phyloP scores from a whole-genome alignment of 1,284 basidiomycete species.

The Abortiporus biennis region DNA sequence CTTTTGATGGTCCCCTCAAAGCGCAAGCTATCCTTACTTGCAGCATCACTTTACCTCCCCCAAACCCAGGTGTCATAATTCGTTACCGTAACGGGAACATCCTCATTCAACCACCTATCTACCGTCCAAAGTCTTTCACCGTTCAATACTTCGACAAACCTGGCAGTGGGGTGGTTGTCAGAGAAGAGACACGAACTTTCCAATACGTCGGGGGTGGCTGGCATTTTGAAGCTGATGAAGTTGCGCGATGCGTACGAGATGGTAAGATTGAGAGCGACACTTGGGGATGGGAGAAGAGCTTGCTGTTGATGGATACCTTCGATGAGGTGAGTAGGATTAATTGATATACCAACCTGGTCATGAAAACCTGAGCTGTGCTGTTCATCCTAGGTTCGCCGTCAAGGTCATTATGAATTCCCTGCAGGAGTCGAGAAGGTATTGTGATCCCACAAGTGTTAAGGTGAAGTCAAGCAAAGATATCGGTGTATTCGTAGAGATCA shows the following conservation, averaged over 20 bases:
- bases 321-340: conserved; percentile 55
- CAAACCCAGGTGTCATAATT: conserved; percentile 48
- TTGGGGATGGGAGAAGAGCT: conserved; percentile 74
- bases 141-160: conserved; percentile 55
- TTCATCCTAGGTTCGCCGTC: conserved; percentile 37
- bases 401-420: conserved; percentile 42
- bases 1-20: conserved; percentile 49
- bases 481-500: neutral
- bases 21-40: conserved; percentile 67
- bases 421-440: conserved; percentile 37
- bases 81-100: conserved; percentile 68
- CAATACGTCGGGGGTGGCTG: conserved; percentile 58
- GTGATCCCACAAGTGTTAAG: too few relatives aligned
- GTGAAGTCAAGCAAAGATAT: neutral
- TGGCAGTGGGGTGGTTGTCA: conserved; percentile 41
- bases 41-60: conserved; percentile 45
- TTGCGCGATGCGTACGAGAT: conserved; percentile 72
- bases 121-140: conserved; percentile 54
- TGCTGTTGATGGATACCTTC: conserved; percentile 75
- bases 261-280: conserved; percentile 69
- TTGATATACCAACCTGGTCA: neutral
- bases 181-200: conserved; percentile 50
- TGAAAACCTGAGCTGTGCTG: neutral
- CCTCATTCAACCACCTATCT: conserved; percentile 55
- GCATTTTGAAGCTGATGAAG: conserved; percentile 81